Evolutionary conservation across 345 rosid species (phyloP).

Genomic region (Gossypium australe): DNA sequence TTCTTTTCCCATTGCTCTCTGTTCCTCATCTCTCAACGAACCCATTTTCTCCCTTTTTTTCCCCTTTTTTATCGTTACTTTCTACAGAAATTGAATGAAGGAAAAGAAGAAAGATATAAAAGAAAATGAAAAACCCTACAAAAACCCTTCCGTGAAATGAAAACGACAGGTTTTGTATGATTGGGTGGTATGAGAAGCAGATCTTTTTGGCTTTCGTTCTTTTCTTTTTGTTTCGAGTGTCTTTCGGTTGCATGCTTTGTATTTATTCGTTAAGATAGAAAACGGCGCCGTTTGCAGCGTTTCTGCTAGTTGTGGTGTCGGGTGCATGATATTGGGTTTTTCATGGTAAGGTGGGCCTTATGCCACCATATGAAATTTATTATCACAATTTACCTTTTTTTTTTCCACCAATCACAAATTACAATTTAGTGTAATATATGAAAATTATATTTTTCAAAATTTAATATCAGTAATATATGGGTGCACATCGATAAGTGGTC

Average conservation of each 20-base stretch:
- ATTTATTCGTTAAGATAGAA: neutral
- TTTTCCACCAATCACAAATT: too few species aligned
- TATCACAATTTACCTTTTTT: too few species aligned
- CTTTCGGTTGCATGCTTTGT: neutral
- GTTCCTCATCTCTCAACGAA: conserved; percentile 22
- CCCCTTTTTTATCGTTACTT: neutral
- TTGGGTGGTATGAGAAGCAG: neutral
- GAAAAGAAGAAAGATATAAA: neutral
- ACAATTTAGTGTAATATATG: too few species aligned
- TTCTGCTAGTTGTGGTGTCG: too few species aligned
- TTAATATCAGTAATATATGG: too few species aligned
- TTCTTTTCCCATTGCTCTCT: conserved; percentile 1
- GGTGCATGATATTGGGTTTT: too few species aligned
- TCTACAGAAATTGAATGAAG: neutral
- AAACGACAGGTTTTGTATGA: neutral
- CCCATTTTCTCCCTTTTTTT: conserved; percentile 18
- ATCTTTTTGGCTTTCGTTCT: neutral
- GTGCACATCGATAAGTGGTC: too few species aligned
- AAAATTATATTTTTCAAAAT: too few species aligned
- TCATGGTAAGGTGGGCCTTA: too few species aligned
- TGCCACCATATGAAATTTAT: too few species aligned
- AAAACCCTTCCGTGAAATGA: neutral
- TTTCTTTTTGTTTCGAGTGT: neutral
- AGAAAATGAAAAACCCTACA: conserved; percentile 1
- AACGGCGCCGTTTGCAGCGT: neutral